Evolutionary conservation across 2,329 filamentous ascomycete genomes (phyloP), one percentile per base, ranked within the genome.

Genomic region (Fusarium acutatum): DNA sequence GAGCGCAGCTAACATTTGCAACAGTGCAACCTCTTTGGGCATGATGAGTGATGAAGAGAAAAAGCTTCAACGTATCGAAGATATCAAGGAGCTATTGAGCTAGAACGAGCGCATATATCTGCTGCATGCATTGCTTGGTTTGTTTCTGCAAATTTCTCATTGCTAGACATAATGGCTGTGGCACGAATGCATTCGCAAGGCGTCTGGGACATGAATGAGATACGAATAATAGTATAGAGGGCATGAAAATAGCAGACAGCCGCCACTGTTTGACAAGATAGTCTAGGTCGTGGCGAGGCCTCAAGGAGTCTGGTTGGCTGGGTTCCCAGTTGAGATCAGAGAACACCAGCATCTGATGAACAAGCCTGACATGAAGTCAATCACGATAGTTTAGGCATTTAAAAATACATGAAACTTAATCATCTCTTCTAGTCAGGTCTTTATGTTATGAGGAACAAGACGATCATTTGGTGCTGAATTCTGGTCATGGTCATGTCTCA

Each of bases 41-140:
- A 96, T 99, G 91, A 97, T 97, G 90, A 93, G 88, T 61, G 95
- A 98, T 70, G 95, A 98, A 73, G 95, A 98, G 82, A 97, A 96
- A 88, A 94, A 92, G 80, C 86, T 94, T 69, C 93, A 96, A 81
- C 88, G 94, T 43, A 95, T 98, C 72, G 96, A 98, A 81, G 96
- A 99, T 83, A 95, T 98, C 74, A 96, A 93, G 82, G 93, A 98
- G 82, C 85, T 99, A 75, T 88, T 99, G 53, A 94, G 92, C 78
- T 90, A 81, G 49, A 24, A 30, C 26, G 43, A 34, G n/a, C 35
- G 38, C 30, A 18, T 20, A 50, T 44, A 26, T 58, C 17, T 52
- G 49, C 41, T 53, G 24, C 43, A 41, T 50, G 28, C 43, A 35
- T 35, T 47, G 37, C 41, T 52, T 38, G 35, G 10, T 22, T 53